These are phyloP conservation scores for Aspergillus costaricaensis DNA, from an alignment of 2,329 filamentous ascomycete species.

Conservation along the genomic window DNA sequence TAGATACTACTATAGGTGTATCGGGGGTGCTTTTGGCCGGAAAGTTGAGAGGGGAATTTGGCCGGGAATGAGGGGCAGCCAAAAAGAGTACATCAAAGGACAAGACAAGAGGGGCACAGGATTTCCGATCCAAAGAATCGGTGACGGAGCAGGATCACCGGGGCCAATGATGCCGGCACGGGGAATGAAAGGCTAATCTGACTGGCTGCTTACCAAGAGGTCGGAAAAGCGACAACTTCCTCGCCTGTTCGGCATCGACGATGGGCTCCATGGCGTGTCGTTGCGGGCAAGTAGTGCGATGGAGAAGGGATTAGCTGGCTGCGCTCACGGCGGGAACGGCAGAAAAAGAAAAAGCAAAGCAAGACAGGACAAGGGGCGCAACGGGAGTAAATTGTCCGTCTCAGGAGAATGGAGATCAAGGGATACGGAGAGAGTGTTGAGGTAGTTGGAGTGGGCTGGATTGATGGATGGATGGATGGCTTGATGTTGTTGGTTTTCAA, in stretches of 20 bases:
- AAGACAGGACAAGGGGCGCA: background rate
- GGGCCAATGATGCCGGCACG: conserved; percentile 39
- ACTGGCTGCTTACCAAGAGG: conserved; percentile 48
- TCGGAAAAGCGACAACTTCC: conserved; percentile 47
- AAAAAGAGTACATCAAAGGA: conserved; percentile 4
- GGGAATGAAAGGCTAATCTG: conserved; percentile 29
- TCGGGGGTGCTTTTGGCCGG: background rate
- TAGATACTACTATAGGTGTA: background rate
- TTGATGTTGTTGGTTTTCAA: background rate
- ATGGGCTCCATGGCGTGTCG: conserved; percentile 28
- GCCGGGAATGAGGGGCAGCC: conserved; percentile 12
- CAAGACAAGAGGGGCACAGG: conserved; percentile 17
- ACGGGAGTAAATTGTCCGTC: background rate
- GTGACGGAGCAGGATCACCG: conserved; percentile 16
- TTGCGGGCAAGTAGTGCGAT: conserved; percentile 12
- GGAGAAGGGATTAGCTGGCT: conserved; percentile 14
- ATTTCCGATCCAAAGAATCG: conserved; percentile 3
- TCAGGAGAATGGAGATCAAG: background rate
- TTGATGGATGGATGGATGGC: background rate
- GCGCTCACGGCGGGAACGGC: conserved; percentile 27
- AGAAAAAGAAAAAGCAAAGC: conserved; percentile 8
- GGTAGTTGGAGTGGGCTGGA: background rate
- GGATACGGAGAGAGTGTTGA: background rate
- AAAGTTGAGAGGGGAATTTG: background rate
- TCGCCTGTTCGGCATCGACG: conserved; percentile 43